Evolutionary conservation across 768 basidiomycete species (phyloP), one percentile per base, ranked within the genome.

Genomic region (Lenzites betulinus): DNA sequence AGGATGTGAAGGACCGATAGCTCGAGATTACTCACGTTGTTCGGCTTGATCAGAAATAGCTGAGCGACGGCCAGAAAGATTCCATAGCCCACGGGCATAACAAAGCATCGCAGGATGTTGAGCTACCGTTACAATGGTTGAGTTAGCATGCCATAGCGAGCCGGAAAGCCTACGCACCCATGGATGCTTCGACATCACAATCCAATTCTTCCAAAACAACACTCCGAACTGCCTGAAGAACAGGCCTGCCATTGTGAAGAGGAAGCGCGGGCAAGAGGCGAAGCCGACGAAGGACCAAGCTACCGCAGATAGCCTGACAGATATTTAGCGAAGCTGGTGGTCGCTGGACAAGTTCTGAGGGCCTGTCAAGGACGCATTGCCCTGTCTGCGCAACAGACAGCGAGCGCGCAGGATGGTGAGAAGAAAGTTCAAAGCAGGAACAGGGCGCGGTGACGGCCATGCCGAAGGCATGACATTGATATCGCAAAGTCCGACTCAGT

Each of bases 121-220:
- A 87, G 71, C 86, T 87, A 53, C 18, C 41, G 30, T 16, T 3
- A 18, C 23, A 7, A 1, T 47, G 16, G 23, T 33, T 33, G 11
- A 33, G 11, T 11, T 5, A 11, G 30, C 11, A 33, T 33, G 30
- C 30, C 4, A 33, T 33, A 33, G 30, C 11, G 30, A 11, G 30
- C n/a, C n/a, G n/a, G 33, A n/a, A 9, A 13, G 7, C 26, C 18
- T 23, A 77, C 86, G 69, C 66, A 89, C 87, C 68, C 87, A 71
- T 52, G 84, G 80, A 70, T 87, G 85, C 67, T 83, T 87, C 23
- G 81, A 84, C 28, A 89, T 76, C 0, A 88, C 78, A 43, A 90
- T 88, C 86, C 85, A 88, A 64, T 90, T 90, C 77, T 90, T 90
- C 82, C 84, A 81, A 56, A 83, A 80, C 22, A 90, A 72, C 2